Base-by-base conservation (phyloP, 768 basidiomycete species). In the Chlorophyllum brunneum region DNA sequence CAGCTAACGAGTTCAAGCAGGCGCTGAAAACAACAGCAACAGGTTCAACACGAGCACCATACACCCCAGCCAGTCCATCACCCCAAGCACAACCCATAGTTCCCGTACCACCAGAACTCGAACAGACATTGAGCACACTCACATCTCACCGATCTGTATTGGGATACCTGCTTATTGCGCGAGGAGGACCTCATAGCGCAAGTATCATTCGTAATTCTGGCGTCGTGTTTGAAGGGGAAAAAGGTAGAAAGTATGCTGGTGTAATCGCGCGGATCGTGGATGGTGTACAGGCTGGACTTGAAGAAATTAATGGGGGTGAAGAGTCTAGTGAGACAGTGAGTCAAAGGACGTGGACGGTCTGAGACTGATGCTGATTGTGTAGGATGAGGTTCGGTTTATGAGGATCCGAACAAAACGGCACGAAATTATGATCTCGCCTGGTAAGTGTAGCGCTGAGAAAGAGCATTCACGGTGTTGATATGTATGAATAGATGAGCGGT, bases 361-460 rank as follows among this genome's bases (percentile, higher is more conserved):
- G 30, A 41, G 27, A 8, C 3, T 15, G 23, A 38, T 18, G 16
- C n/a, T 29, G 30, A 34, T 45, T 24, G 54, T 48, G 2, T 58
- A 95, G 92, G 93, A 95, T 63, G 86, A 91, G 22, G 76, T 95
- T 39, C 80, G 82, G 54, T 91, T 95, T 61, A 83, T 97, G 81
- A 74, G 93, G 53, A 92, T 95, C 70, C 81, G 94, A 43, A 95
- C 94, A 54, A 90, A 82, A 64, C 79, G 88, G 46, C 94, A 97
- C 65, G 94, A 95, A 63, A 74, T 97, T 52, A 89, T 97, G 86
- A 93, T 97, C 55, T 91, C 94, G 2, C 94, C 94, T 51, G 89
- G 94, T 92, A 48, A 24, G 85, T 62, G 5, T 18, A 11, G 3
- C 31, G 13, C 15, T 6, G 13, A 4, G 18, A 13, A 15, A 22